Percentiles rank a stretch among this genome's conserved stretches.
Evolutionary conservation across 441 rosid species (phyloP).

Genomic region (Melianthus villosus): DNA sequence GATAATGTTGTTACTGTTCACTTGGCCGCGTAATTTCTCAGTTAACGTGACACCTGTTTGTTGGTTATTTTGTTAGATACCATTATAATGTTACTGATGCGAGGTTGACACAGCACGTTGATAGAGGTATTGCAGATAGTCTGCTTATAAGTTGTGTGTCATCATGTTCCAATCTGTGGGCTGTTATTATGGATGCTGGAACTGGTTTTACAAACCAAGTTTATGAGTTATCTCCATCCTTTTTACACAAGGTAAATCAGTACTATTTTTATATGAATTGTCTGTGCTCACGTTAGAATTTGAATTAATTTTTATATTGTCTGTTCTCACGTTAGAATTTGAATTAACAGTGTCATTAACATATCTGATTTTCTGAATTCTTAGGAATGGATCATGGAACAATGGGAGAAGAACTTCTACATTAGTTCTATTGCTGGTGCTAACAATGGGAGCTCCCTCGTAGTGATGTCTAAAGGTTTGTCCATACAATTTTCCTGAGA

Average conservation of each 20-base stretch:
- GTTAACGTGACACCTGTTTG: background rate
- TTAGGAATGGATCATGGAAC: constrained; percentile 99
- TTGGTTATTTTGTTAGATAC: constrained; percentile 16
- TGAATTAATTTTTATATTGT: no score
- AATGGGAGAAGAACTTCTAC: constrained; percentile 93
- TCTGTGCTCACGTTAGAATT: no score
- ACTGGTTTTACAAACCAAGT: constrained; percentile 38
- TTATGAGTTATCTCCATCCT: constrained; percentile 26
- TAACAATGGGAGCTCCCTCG: constrained; percentile 78
- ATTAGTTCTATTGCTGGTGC: constrained; percentile 94
- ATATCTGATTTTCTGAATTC: constrained; percentile 7
- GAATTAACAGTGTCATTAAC: no score
- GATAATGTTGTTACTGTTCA: no score
- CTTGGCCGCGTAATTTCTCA: background rate
- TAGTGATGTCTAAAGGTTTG: constrained; percentile 97
- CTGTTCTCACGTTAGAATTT: no score
- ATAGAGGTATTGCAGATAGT: constrained; percentile 37
- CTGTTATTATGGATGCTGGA: constrained; percentile 47
- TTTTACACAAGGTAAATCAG: constrained; percentile 30
- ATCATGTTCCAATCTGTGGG: constrained; percentile 40
- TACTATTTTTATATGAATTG: no score
- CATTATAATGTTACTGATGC: constrained; percentile 36
- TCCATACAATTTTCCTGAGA: no score
- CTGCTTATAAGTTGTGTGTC: constrained; percentile 37
- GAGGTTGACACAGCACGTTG: constrained; percentile 32